phyloP scores from a whole-genome alignment of 2,329 filamentous ascomycete genomes.

The Fonsecaea nubica region DNA sequence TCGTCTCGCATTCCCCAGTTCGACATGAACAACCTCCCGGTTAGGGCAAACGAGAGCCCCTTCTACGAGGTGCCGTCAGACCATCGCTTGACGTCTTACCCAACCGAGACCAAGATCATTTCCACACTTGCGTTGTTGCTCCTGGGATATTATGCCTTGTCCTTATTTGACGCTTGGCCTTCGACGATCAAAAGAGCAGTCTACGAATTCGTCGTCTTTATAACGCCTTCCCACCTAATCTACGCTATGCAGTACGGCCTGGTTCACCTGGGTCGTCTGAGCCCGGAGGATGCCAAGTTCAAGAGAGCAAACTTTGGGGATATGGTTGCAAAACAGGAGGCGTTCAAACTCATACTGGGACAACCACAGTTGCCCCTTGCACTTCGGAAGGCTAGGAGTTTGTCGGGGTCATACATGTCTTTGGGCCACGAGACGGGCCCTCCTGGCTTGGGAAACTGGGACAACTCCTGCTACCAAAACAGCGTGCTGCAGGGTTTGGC shows the following conservation, averaged over 20 bases:
- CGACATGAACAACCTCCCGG: conserved; percentile 39
- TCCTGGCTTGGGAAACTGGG: conserved; percentile 81
- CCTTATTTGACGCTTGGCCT: conserved; percentile 47
- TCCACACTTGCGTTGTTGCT: conserved; percentile 35
- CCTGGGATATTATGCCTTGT: conserved; percentile 47
- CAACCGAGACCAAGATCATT: conserved; percentile 30
- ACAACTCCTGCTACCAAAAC: conserved; percentile 98
- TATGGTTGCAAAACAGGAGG: conserved; percentile 66
- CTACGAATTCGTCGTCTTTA: conserved; percentile 50
- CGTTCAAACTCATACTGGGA: conserved; percentile 69
- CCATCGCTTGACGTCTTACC: conserved; percentile 23
- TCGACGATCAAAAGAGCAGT: conserved; percentile 39
- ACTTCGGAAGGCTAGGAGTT: conserved; percentile 61
- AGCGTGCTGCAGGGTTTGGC: conserved; percentile 87
- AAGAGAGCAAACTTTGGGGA: conserved; percentile 44
- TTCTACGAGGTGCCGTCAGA: conserved; percentile 18
- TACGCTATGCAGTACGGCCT: conserved; percentile 58
- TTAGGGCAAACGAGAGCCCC: conserved; percentile 34
- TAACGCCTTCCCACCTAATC: conserved; percentile 50
- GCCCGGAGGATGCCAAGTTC: conserved; percentile 44
- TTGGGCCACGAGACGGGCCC: conserved; percentile 45
- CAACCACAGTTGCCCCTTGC: conserved; percentile 65
- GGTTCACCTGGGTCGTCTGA: conserved; percentile 50
- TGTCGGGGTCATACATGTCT: conserved; percentile 56
- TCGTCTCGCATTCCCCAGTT: conserved; percentile 14